Percentiles rank a stretch among this genome's conserved stretches.
Conservation (phyloP, 116 monocot genomes). For the Posidonia oceanica region DNA sequence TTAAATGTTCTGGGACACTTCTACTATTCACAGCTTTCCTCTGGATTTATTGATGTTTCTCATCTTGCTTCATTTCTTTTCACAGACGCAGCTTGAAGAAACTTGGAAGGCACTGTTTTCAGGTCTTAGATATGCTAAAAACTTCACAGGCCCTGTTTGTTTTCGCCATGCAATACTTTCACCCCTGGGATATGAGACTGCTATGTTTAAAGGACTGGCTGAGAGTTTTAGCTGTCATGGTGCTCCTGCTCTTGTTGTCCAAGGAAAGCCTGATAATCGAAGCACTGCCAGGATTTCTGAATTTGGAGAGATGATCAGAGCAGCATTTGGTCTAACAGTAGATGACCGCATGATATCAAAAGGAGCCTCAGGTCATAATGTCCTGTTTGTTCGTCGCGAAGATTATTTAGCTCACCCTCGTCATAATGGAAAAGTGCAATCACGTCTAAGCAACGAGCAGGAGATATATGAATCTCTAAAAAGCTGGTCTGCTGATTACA, state of each 20-base stretch:
- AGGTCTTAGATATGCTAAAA: conserved; percentile 76
- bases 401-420: conserved; percentile 95
- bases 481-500: conserved; percentile 42
- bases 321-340: conserved; percentile 44
- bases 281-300: conserved; percentile 75
- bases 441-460: conserved; percentile 73
- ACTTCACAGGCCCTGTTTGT: conserved; percentile 70
- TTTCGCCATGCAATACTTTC: conserved; percentile 77
- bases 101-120: conserved; percentile 94
- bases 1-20: neutral
- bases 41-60: neutral
- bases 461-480: conserved; percentile 61
- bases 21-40: neutral
- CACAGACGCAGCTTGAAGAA: conserved; percentile 77
- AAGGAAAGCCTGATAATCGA: conserved; percentile 26
- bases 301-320: conserved; percentile 85
- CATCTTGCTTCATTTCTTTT: neutral
- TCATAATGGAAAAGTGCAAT: conserved; percentile 67
- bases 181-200: conserved; percentile 92
- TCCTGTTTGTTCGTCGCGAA: conserved; percentile 89
- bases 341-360: conserved; percentile 16
- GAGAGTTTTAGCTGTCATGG: conserved; percentile 70
- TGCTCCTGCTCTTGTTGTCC: conserved; percentile 25
- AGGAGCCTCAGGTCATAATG: conserved; percentile 29
- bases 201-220: conserved; percentile 80